Evolutionary conservation across 306 rosid species (phyloP).

Genomic region (Myrica gale): DNA sequence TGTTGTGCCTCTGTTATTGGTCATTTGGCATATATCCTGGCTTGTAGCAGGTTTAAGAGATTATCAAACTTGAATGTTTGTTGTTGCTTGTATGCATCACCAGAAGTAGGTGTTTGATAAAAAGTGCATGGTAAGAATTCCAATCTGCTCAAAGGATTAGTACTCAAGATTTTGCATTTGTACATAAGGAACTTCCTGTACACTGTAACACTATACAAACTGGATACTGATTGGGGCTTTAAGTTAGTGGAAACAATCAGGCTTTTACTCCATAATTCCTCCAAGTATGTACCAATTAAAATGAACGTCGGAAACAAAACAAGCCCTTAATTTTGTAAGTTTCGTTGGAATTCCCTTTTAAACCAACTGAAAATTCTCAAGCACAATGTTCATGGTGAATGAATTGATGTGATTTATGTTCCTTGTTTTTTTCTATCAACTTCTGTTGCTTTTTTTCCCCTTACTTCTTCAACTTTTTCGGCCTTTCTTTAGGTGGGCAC

Average conservation of each 20-base stretch:
- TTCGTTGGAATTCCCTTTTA: neutral
- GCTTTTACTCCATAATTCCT: neutral
- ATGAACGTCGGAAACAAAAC: neutral
- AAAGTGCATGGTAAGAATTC: neutral
- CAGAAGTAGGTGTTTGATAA: neutral
- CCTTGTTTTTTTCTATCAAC: neutral
- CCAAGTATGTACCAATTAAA: neutral
- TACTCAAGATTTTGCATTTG: neutral
- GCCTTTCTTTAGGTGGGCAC: slow-evolving; percentile 61
- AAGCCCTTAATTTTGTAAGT: neutral
- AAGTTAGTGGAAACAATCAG: neutral
- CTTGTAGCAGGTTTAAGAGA: neutral
- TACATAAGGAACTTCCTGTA: neutral
- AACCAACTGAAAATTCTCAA: neutral
- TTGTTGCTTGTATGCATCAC: neutral
- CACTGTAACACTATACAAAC: neutral
- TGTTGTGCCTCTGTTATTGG: slow-evolving; percentile 9
- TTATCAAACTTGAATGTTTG: neutral
- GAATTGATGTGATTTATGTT: neutral
- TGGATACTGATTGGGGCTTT: neutral
- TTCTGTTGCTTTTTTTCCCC: neutral
- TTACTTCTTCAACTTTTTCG: neutral
- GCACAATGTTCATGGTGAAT: neutral
- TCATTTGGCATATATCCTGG: neutral
- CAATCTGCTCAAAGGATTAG: neutral